These are phyloP conservation scores for Tulasnella sp. DNA, from an alignment of 768 basidiomycete species.

Conservation along the genomic window DNA sequence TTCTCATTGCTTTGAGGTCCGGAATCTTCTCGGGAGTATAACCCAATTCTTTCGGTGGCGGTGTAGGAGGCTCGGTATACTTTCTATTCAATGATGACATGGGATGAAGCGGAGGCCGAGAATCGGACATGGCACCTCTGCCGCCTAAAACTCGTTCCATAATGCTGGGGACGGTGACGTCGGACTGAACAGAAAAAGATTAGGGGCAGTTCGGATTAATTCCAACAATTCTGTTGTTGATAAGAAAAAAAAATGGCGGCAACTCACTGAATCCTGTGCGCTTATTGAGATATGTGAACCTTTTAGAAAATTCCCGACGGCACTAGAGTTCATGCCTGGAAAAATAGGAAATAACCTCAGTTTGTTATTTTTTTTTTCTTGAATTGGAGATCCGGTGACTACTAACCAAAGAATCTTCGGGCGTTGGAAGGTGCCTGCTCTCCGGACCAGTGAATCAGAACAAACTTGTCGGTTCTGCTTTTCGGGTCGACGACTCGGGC, in stretches of 20 bases:
- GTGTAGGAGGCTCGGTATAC: too few relatives aligned
- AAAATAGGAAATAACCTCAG: constrained; percentile 17
- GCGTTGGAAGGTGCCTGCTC: constrained; percentile 28
- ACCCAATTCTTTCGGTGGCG: constrained; percentile 2
- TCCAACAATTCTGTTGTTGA: too few relatives aligned
- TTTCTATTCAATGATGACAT: too few relatives aligned
- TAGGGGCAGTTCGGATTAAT: not conserved
- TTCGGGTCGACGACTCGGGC: constrained; percentile 27
- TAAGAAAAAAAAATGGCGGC: constrained; percentile 13
- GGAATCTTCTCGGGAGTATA: not conserved
- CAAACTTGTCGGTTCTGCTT: constrained; percentile 8
- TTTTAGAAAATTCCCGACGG: constrained; percentile 7
- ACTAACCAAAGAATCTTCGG: constrained; percentile 9
- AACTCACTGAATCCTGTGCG: not conserved
- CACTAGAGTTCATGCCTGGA: constrained; percentile 32
- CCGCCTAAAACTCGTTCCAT: constrained; percentile 28
- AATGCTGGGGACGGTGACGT: constrained; percentile 29
- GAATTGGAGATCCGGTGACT: not conserved
- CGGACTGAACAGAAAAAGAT: constrained; percentile 24
- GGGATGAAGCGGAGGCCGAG: too few relatives aligned
- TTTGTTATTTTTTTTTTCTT: not conserved
- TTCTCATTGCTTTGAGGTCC: not conserved
- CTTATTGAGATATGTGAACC: constrained; percentile 9
- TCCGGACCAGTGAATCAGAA: constrained; percentile 34
- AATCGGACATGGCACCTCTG: too few relatives aligned